Evolutionary conservation across 495 filamentous ascomycete genomes (phyloP), one percentile per base, ranked within the genome.

Genomic region (Podospora comata): DNA sequence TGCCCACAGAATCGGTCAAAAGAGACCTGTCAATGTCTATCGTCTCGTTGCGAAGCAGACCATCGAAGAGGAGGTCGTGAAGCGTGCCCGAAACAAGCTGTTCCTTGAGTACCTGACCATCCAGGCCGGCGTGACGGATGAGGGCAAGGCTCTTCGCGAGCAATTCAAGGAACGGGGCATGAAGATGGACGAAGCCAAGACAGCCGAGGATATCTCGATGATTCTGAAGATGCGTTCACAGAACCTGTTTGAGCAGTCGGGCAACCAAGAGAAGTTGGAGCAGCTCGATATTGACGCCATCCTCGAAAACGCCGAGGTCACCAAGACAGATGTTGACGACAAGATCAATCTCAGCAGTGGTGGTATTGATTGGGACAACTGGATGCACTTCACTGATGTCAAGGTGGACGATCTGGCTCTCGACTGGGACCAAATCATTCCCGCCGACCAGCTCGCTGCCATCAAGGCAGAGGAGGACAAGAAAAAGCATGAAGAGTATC

Each of bases 31-130:
- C 67, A 97, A 88, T 71, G 91, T 99, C 34, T 99, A 97, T 74
- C 88, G 95, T 30, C 83, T 99, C 26, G 94, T 98, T 11, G 95
- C 95, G 4, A 97, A 97, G 74, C 95, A 99, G 76, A 98, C 96
- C 0, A 92, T 99, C 39, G 95, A 99, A 75, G 95, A 99, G 74
- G 95, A 99, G 78, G 90, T 99, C 28, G 89, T 99, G 28, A 94
- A 96, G 77, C 87, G 95, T 68, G 95, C 95, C 11, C 89, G 94
- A 26, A 97, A 99, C 78, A 99, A 99, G 80, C 90, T 97, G 64
- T 90, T 99, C 77, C 89, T 99, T n/a, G 95, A 99, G 74, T 97
- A 94, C 72, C 90, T 97, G 72, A 97, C 96, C 1, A 99, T 99
- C 39, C 95, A 98, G 70, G 90, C 92, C 66, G 96, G 95, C 71